Evolutionary conservation across 164 flowering plant genomes (phyloP).

Genomic region (Piper longum): DNA sequence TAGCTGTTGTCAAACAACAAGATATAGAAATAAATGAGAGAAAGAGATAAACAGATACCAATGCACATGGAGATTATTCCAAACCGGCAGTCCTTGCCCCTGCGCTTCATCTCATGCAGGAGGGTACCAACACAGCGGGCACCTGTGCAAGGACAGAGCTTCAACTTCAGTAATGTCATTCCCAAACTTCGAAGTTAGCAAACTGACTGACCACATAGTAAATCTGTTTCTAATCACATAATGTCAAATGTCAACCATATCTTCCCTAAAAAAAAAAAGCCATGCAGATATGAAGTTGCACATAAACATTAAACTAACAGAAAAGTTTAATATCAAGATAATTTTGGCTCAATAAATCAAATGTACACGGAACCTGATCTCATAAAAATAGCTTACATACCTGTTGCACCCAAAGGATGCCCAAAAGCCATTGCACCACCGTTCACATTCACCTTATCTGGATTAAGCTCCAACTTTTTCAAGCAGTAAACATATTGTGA

Average conservation of each 20-base stretch:
- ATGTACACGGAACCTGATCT: no score
- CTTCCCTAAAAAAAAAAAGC: not conserved
- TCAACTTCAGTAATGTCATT: no score
- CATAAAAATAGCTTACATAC: conserved; percentile 19
- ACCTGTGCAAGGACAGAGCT: conserved; percentile 26
- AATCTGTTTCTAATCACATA: no score
- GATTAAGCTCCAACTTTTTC: conserved; percentile 77
- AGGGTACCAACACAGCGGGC: conserved; percentile 94
- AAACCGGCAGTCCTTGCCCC: conserved; percentile 83
- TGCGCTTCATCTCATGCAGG: conserved; percentile 93
- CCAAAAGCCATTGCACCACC: conserved; percentile 98
- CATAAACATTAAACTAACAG: no score
- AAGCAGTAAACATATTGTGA: conserved; percentile 82
- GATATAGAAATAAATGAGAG: not conserved
- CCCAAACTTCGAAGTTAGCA: no score
- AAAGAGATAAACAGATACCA: conserved; percentile 24
- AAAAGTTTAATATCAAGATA: no score
- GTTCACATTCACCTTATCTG: conserved; percentile 86
- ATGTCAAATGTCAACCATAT: no score
- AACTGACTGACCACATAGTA: no score
- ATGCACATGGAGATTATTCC: conserved; percentile 97
- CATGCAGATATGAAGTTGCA: not conserved
- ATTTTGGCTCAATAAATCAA: no score
- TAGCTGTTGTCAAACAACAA: no score
- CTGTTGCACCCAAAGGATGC: conserved; percentile 97